phyloP scores from a whole-genome alignment of 2,329 filamentous ascomycete species.

The Laburnicola sp. region DNA sequence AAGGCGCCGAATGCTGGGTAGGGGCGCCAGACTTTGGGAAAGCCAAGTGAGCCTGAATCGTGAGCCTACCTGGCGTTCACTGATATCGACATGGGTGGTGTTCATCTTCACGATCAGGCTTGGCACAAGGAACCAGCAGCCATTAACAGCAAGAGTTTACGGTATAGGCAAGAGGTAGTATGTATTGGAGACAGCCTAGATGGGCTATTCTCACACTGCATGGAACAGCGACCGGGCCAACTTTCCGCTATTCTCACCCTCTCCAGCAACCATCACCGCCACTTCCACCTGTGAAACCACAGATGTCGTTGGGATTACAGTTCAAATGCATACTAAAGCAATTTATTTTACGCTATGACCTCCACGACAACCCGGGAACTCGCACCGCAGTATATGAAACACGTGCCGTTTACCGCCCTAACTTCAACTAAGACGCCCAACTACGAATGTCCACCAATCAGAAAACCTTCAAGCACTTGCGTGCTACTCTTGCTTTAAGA shows the following conservation, averaged over 20 bases:
- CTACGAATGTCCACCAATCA: conserved; percentile 28
- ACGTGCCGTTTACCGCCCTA: conserved; percentile 24
- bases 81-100: too few species aligned
- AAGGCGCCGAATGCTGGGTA: conserved; percentile 61
- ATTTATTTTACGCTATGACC: neutral
- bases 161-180: too few species aligned
- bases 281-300: neutral
- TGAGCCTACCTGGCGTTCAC: too few species aligned
- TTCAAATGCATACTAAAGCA: neutral
- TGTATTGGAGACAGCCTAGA: too few species aligned
- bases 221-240: too few species aligned
- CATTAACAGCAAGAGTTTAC: too few species aligned
- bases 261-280: neutral
- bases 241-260: too few species aligned
- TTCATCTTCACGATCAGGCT: too few species aligned
- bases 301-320: neutral
- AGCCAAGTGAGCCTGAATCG: conserved; percentile 1
- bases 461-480: neutral
- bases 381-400: conserved; percentile 15
- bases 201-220: too few species aligned
- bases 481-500: conserved; percentile 18
- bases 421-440: neutral
- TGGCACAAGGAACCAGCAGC: too few species aligned
- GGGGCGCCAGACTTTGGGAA: conserved; percentile 51
- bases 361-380: conserved; percentile 3